Conservation (phyloP, 306 rosid species). For the Fragaria iinumae region DNA sequence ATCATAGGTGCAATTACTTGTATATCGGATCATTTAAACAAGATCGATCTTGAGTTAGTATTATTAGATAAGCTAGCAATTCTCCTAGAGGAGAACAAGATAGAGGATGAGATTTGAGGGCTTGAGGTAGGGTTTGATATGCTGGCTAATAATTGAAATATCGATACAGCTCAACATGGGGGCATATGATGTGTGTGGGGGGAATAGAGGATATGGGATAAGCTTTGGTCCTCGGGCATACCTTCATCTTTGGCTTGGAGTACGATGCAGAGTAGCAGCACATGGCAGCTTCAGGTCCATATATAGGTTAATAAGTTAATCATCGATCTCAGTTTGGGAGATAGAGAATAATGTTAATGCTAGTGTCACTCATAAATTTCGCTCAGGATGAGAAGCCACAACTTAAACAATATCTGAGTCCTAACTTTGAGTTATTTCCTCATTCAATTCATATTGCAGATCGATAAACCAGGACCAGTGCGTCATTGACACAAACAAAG, state of each 20-base stretch:
- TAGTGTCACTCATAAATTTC: neutral
- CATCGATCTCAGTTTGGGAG: neutral
- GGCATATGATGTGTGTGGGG: neutral
- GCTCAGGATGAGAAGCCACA: neutral
- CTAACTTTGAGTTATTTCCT: neutral
- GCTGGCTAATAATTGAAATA: constrained; percentile 10
- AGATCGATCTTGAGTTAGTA: neutral
- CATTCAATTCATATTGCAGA: neutral
- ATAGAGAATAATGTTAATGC: constrained; percentile 1
- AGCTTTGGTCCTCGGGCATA: neutral
- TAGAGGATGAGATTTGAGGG: neutral
- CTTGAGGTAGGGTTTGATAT: neutral
- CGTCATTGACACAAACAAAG: neutral
- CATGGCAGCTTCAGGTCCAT: constrained; percentile 12
- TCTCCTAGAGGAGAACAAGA: neutral
- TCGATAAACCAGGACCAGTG: constrained; percentile 1
- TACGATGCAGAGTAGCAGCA: constrained; percentile 10
- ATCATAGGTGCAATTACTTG: neutral
- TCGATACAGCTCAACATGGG: constrained; percentile 11
- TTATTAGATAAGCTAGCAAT: neutral
- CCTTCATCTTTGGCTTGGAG: neutral
- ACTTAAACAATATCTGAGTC: neutral
- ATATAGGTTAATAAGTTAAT: neutral
- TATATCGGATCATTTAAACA: neutral
- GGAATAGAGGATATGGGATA: constrained; percentile 20